These are phyloP conservation scores for Boletus mariae DNA, from an alignment of 1,284 basidiomycete species.

Conservation along the genomic window DNA sequence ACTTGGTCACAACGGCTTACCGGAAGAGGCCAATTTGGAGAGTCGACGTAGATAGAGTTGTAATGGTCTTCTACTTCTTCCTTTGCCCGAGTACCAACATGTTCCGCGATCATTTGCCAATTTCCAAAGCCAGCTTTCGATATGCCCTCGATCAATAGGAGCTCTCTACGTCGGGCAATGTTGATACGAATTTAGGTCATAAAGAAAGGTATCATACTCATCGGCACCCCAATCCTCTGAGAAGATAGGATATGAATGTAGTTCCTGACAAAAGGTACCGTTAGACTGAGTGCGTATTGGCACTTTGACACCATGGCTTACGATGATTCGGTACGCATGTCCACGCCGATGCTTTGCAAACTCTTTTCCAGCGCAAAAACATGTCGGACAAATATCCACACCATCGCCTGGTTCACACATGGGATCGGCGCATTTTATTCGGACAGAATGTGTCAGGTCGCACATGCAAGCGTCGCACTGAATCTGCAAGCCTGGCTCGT, in stretches of 20 bases:
- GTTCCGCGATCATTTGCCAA: constrained; percentile 96
- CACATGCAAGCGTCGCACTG: constrained; percentile 70
- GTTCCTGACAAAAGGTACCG: constrained; percentile 55
- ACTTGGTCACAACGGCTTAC: constrained; percentile 41
- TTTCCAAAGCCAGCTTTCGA: constrained; percentile 91
- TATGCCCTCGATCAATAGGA: constrained; percentile 88
- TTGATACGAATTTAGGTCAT: neutral
- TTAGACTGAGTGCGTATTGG: constrained; percentile 5
- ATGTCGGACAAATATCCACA: constrained; percentile 83
- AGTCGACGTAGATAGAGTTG: constrained; percentile 76
- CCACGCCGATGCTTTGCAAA: constrained; percentile 83
- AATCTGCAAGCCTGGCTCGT: constrained; percentile 74
- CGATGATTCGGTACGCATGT: constrained; percentile 92
- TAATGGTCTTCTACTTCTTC: constrained; percentile 96
- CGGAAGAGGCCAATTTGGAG: constrained; percentile 74
- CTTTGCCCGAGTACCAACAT: constrained; percentile 91
- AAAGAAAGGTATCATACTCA: constrained; percentile 56
- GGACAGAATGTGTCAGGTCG: constrained; percentile 85
- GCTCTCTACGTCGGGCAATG: constrained; percentile 55
- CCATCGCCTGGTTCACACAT: constrained; percentile 73
- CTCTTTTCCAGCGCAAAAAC: constrained; percentile 92
- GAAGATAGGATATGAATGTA: constrained; percentile 96
- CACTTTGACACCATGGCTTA: constrained; percentile 37
- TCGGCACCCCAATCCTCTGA: constrained; percentile 96
- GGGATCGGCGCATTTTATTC: constrained; percentile 86